These are phyloP conservation scores for Wakefieldia striispora DNA, from an alignment of 768 basidiomycete genomes.

Conservation along the genomic window DNA sequence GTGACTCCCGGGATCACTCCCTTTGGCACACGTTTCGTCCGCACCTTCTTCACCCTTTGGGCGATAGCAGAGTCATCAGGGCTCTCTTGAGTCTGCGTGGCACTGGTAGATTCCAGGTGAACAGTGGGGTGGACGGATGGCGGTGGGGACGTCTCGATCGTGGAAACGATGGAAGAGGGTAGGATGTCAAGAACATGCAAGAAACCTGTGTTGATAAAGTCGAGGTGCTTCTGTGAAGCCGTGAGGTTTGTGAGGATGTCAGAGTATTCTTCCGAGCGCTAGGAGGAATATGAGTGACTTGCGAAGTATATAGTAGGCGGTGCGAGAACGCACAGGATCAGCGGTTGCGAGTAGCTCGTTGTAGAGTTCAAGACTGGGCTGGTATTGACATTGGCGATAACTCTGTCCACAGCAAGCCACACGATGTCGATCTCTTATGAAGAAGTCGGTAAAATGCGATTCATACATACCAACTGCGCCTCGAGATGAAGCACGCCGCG, in stretches of 20 bases:
- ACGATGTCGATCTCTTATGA: slow-evolving; percentile 16
- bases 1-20: slow-evolving; percentile 79
- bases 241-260: slow-evolving; percentile 85
- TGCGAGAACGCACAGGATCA: slow-evolving; percentile 57
- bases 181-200: slow-evolving; percentile 61
- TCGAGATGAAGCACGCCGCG: slow-evolving; percentile 76
- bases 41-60: slow-evolving; percentile 48
- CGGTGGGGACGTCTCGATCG: slow-evolving; percentile 62
- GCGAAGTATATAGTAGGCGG: neutral
- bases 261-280: slow-evolving; percentile 86
- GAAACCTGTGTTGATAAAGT: slow-evolving; percentile 77
- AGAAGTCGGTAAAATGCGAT: slow-evolving; percentile 12
- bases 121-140: slow-evolving; percentile 42
- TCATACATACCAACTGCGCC: slow-evolving; percentile 75
- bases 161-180: slow-evolving; percentile 46
- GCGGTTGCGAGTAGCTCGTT: slow-evolving; percentile 77
- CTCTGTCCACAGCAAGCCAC: slow-evolving; percentile 42
- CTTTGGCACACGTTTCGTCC: slow-evolving; percentile 66
- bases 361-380: slow-evolving; percentile 72
- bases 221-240: slow-evolving; percentile 78
- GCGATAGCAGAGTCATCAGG: slow-evolving; percentile 36
- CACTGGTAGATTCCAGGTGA: slow-evolving; percentile 24
- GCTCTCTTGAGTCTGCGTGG: slow-evolving; percentile 25
- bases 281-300: slow-evolving; percentile 10
- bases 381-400: slow-evolving; percentile 77